A percentile compares a stretch with the other conserved stretches of the same genome.
These are phyloP conservation scores for Salix dunnii DNA, from an alignment of 345 rosid genomes.

Conservation along the genomic window DNA sequence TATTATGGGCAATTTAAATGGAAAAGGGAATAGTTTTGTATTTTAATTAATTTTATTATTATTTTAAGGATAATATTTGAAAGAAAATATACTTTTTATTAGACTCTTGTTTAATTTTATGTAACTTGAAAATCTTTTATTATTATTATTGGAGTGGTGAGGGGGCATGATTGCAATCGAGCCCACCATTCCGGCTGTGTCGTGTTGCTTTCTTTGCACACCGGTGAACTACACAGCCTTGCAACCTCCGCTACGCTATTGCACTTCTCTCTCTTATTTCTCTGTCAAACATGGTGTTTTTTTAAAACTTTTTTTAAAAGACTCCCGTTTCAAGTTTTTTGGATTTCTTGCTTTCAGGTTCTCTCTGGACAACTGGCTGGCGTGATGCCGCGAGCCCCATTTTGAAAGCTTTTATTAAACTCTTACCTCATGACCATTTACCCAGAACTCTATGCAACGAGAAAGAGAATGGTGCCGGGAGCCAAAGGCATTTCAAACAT, in stretches of 20 bases:
- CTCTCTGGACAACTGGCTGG: too few species aligned
- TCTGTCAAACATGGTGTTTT: not conserved
- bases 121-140: too few species aligned
- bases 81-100: not conserved
- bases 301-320: not conserved
- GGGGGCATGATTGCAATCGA: not conserved
- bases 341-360: too few species aligned
- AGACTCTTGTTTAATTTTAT: too few species aligned
- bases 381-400: too few species aligned
- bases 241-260: slow-evolving; percentile 12
- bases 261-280: slow-evolving; percentile 2
- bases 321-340: not conserved
- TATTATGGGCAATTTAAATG: not conserved
- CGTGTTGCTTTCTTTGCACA: slow-evolving; percentile 1
- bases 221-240: slow-evolving; percentile 4
- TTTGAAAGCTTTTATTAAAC: too few species aligned
- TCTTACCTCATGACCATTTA: too few species aligned
- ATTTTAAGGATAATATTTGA: not conserved
- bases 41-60: not conserved
- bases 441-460: not conserved
- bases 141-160: slow-evolving; percentile 11
- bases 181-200: not conserved
- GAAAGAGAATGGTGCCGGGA: not conserved
- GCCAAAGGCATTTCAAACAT: not conserved
- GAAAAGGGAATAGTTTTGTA: not conserved